Percentiles rank a stretch among this genome's conserved stretches.
Conservation (phyloP, 768 basidiomycete species). For the Rhodotorula diobovata region DNA sequence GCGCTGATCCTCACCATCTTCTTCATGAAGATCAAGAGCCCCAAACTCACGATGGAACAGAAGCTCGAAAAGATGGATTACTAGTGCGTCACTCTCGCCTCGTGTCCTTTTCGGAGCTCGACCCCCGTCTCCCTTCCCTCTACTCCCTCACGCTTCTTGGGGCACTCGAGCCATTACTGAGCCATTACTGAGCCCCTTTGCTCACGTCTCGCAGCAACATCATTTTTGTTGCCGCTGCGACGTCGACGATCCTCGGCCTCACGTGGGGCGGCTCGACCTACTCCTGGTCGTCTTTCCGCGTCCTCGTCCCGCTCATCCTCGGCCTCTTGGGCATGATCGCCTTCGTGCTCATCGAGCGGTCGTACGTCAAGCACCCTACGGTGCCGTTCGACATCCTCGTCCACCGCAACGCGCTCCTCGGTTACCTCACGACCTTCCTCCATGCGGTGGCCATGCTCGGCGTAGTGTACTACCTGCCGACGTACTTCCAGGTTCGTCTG, state of each 20-base stretch:
- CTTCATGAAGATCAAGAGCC: slow-evolving; percentile 41
- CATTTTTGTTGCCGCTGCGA: slow-evolving; percentile 48
- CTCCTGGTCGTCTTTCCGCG: slow-evolving; percentile 50
- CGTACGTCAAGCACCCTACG: slow-evolving; percentile 48
- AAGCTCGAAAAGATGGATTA: slow-evolving; percentile 41
- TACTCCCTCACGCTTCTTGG: too few species aligned
- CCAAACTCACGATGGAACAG: slow-evolving; percentile 48
- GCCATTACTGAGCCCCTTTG: too few species aligned
- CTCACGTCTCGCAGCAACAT: too few species aligned
- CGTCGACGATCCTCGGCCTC: slow-evolving; percentile 49
- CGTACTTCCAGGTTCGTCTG: not conserved
- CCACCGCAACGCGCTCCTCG: slow-evolving; percentile 49
- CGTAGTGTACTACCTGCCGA: slow-evolving; percentile 18
- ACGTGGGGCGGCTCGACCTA: slow-evolving; percentile 55
- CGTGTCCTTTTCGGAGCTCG: too few species aligned
- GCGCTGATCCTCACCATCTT: slow-evolving; percentile 33
- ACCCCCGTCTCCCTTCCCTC: too few species aligned
- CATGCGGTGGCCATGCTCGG: slow-evolving; percentile 36
- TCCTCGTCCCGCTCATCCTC: slow-evolving; percentile 54
- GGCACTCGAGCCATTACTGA: too few species aligned
- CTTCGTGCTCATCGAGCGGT: slow-evolving; percentile 57
- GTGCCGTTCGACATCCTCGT: slow-evolving; percentile 47
- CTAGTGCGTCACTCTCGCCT: too few species aligned
- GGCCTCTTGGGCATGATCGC: slow-evolving; percentile 60
- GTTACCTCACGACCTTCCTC: slow-evolving; percentile 49